Evolutionary conservation across 192 early-diverging fungal species (phyloP).

Genomic region (Coemansia guatemalensis): DNA sequence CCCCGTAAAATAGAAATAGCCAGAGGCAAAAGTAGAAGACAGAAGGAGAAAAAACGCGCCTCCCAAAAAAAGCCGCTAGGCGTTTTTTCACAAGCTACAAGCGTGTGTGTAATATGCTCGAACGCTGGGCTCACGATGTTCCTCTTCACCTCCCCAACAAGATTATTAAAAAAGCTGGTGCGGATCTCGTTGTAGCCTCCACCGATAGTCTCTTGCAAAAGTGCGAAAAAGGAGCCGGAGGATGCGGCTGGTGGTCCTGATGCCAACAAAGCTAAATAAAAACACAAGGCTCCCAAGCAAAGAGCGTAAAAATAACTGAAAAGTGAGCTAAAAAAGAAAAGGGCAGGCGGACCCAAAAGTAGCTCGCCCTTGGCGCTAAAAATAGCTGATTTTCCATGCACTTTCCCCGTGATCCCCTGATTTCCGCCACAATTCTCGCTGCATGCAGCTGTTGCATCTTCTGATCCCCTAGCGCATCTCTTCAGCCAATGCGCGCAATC

Average conservation of each 20-base stretch:
- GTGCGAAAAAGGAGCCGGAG: neutral
- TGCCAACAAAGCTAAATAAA: slow-evolving; percentile 1
- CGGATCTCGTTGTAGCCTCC: neutral
- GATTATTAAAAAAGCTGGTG: neutral
- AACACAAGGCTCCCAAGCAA: neutral
- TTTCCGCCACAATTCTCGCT: neutral
- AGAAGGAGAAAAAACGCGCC: slow-evolving; percentile 9
- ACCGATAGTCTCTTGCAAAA: neutral
- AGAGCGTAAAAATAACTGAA: slow-evolving; percentile 5
- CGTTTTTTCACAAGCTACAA: neutral
- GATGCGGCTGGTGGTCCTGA: neutral
- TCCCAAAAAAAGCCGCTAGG: slow-evolving; percentile 19
- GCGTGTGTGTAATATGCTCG: neutral
- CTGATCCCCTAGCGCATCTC: neutral
- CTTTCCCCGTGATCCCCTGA: neutral
- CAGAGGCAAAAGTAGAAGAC: slow-evolving; percentile 3
- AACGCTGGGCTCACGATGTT: neutral
- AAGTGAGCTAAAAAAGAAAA: slow-evolving; percentile 12
- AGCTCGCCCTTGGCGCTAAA: neutral
- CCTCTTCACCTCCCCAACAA: neutral
- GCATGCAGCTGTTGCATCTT: neutral
- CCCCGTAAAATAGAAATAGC: slow-evolving; percentile 7
- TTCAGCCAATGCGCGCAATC: neutral
- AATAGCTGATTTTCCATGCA: slow-evolving; percentile 8
- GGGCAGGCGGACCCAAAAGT: neutral